These are phyloP conservation scores for Niveomyces coronatus DNA, from an alignment of 2,329 filamentous ascomycete species.

Conservation along the genomic window DNA sequence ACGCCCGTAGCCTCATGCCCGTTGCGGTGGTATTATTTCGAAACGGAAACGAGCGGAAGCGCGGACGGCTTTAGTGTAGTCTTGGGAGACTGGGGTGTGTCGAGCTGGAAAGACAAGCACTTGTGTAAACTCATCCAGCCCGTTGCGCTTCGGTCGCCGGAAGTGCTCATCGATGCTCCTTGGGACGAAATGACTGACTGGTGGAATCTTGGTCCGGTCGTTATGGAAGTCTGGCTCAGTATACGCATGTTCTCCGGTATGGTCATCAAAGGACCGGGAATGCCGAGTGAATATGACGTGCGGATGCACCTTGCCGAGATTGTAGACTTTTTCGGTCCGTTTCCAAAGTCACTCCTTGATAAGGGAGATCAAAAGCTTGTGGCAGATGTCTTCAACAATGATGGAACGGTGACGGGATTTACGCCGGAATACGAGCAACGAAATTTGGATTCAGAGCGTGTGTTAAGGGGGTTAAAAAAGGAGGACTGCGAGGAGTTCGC, in stretches of 20 bases:
- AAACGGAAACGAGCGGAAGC: not conserved
- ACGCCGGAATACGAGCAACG: not conserved
- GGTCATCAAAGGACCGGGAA: not conserved
- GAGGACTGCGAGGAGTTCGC: constrained; percentile 10
- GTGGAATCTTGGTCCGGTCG: constrained; percentile 16
- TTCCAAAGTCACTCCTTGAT: constrained; percentile 11
- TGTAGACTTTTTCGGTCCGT: constrained; percentile 13
- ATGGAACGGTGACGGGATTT: constrained; percentile 5
- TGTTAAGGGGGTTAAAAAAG: constrained; percentile 10
- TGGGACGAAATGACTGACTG: constrained; percentile 14
- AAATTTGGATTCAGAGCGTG: constrained; percentile 6
- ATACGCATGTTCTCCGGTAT: constrained; percentile 12
- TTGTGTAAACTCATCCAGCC: constrained; percentile 16
- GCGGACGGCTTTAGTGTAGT: constrained; percentile 11
- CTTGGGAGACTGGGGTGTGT: constrained; percentile 14
- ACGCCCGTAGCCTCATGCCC: constrained; percentile 7
- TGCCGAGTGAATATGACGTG: constrained; percentile 9
- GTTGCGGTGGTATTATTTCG: constrained; percentile 12
- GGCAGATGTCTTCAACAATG: constrained; percentile 3
- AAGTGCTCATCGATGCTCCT: constrained; percentile 15
- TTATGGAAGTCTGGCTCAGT: constrained; percentile 12
- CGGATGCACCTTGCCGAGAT: constrained; percentile 12
- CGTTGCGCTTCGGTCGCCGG: constrained; percentile 14
- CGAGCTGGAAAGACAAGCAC: constrained; percentile 14
- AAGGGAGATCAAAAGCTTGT: constrained; percentile 10